Base-by-base conservation (phyloP, 2,329 filamentous ascomycete genomes). In the Apiospora pterosperma region DNA sequence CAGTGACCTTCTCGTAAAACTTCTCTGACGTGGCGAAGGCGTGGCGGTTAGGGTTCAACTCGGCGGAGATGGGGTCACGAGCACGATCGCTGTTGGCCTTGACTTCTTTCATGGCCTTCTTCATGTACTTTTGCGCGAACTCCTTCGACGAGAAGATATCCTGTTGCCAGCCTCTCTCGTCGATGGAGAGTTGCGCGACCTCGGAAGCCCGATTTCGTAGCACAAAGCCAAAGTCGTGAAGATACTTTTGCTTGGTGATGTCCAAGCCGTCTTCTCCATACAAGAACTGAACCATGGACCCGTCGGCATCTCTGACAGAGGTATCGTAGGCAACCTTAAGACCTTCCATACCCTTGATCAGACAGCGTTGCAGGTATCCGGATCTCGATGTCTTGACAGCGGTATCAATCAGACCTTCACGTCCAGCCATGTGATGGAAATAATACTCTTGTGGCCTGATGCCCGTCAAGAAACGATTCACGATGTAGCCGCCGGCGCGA, bases 261-360 rank as follows among this genome's bases (percentile, higher is more conserved):
- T 99, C 96, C 23, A 98, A 84, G 38, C 95, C 96, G 74, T 99
- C 96, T 77, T 99, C 96, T 66, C 96, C 96, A 74, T 98, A 99
- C 36, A 99, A 78, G 78, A 99, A 98, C 75, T 99, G 96, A 3
- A 99, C 86, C 73, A 99, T 86, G 2, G 91, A 92, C 28, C 96
- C 96, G 76, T 99, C 96, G 0, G 95, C 90, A 72, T 99, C 95
- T 68, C 96, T 89, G 19, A 99, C 96, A 1, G 94, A 96, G 10
- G 90, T 94, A 74, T 99, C 96, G 76, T 99, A 98, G 67, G 94
- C 89, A 2, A 97, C 93, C 72, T 89, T 91, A 52, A 98, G 84
- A 4, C 96, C 96, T 78, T 99, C 96, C 91, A 99, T 96, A 67
- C 96, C 96, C 81, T 99, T 99, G 81, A 99, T 96, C 67, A 99